Evolutionary conservation across 495 filamentous ascomycete species (phyloP).

Genomic region (Usnea hakonensis): DNA sequence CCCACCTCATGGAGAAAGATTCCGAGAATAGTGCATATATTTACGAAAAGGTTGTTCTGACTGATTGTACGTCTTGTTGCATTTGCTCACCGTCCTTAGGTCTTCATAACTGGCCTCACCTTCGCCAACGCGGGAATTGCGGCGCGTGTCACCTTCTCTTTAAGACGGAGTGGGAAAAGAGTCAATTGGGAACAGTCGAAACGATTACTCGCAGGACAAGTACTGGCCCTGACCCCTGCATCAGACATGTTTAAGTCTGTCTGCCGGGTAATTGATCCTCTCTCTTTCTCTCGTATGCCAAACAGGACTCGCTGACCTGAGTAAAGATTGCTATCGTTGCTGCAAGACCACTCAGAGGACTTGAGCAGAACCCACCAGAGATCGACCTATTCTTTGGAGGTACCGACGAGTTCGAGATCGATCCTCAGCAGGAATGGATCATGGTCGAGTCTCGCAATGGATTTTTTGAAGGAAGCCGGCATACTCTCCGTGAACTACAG

Average conservation of each 20-base stretch:
- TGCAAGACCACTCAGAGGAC: slow-evolving; percentile 53
- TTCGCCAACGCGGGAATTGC: slow-evolving; percentile 57
- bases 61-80: neutral
- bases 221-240: slow-evolving; percentile 63
- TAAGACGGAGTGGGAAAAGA: slow-evolving; percentile 53
- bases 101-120: slow-evolving; percentile 55
- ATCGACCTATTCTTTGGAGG: slow-evolving; percentile 69
- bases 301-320: no score
- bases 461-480: slow-evolving; percentile 67
- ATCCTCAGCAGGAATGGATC: slow-evolving; percentile 61
- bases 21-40: slow-evolving; percentile 48
- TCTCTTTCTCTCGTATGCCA: no score
- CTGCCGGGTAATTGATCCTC: slow-evolving; percentile 62
- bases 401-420: slow-evolving; percentile 53
- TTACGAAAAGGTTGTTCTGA: slow-evolving; percentile 60
- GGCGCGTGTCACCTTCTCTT: slow-evolving; percentile 63
- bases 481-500: slow-evolving; percentile 68
- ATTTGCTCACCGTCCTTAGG: slow-evolving; percentile 38
- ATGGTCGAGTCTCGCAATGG: slow-evolving; percentile 69
- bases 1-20: slow-evolving; percentile 39
- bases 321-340: slow-evolving; percentile 72
- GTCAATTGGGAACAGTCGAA: slow-evolving; percentile 73
- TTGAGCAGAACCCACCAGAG: slow-evolving; percentile 58
- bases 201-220: slow-evolving; percentile 57
- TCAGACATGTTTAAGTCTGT: slow-evolving; percentile 56